Evolutionary conservation across 108 stramenopile genomes (phyloP), one percentile per base, ranked within the genome.

Genomic region (Skeletonema tropicum): DNA sequence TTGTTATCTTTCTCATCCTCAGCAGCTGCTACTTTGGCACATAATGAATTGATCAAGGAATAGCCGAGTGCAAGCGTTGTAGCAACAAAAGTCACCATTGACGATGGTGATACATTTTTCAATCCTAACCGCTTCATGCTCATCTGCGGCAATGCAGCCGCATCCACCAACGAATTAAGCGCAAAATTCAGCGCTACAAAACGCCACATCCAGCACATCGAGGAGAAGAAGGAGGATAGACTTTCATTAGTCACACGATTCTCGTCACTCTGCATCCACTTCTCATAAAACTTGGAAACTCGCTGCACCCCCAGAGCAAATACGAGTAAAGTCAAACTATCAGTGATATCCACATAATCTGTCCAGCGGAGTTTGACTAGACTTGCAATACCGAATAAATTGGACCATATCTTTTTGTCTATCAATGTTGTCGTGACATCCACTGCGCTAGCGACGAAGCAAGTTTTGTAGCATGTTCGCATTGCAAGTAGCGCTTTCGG

Each of bases 291-390:
- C 10, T 62, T 17, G 19, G 61, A 62, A 3, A 62, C 0, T 19
- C 36, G 36, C 15, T 21, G 23, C 13, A 62, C 10, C 2, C 61
- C 61, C 3, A 17, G 0, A 33, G 35, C 61, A 38, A 62, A 62
- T 19, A 62, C 8, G 2, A 62, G 10, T 17, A 36, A 19, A 21
- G 30, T 62, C 10, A 38, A 3, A 8, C 61, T 62, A 38, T 62
- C 61, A 38, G 36, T 36, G 19, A 62, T 19, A 62, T 62, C 61
- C 10, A 62, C 39, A 36, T 38, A 62, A 38, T 62, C 61, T 38
- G 31, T 38, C 61, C 61, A 62, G 21, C 21, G 52, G 19, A 55
- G 52, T 5, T 55, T 4, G 2, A 55, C 23, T 5, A 55, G 2
- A n/a, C 23, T 49, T n/a, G 17, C 19, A 6, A 6, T 0, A n/a